phyloP scores from a whole-genome alignment of 441 rosid species.

The Erodium texanum region DNA sequence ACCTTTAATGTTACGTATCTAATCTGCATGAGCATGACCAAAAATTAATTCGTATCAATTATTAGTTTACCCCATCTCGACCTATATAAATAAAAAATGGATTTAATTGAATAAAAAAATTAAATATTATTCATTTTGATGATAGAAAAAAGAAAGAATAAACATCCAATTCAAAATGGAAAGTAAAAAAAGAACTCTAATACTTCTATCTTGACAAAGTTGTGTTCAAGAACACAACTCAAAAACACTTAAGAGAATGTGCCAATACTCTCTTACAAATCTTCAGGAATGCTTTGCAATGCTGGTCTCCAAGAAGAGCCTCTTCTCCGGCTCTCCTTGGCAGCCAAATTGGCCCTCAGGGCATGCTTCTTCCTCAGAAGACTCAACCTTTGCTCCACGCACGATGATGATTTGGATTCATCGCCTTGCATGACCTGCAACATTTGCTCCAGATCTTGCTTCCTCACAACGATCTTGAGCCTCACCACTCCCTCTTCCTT shows the following conservation, averaged over 20 bases:
- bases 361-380: background rate
- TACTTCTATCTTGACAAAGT: background rate
- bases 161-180: background rate
- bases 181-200: background rate
- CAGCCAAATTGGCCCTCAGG: too few relatives aligned
- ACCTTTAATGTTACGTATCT: too few relatives aligned
- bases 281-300: background rate
- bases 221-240: background rate
- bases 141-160: background rate
- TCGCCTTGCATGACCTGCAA: background rate
- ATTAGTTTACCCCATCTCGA: too few relatives aligned
- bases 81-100: too few relatives aligned
- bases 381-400: background rate
- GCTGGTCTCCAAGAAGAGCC: background rate
- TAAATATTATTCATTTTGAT: background rate
- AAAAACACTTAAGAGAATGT: background rate
- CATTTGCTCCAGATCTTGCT: background rate
- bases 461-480: background rate
- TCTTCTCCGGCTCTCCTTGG: background rate
- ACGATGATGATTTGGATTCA: background rate
- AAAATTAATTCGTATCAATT: too few relatives aligned
- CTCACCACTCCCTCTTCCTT: background rate
- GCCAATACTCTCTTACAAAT: background rate
- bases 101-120: too few relatives aligned
- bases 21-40: too few relatives aligned